Conservation (phyloP, 306 rosid species). For the Quercus engelmannii region DNA sequence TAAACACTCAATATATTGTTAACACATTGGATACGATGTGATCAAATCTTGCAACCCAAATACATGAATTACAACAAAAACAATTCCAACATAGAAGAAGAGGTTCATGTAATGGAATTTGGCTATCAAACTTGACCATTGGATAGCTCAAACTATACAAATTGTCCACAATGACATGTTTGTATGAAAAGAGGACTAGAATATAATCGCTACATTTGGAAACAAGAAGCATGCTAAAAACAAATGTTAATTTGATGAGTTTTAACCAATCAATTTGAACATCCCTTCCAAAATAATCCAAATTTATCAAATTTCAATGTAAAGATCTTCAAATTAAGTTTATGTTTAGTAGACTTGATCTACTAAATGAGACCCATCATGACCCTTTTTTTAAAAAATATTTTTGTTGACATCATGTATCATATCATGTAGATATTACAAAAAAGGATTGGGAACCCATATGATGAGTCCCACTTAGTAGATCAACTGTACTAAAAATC, state of each 20-base stretch:
- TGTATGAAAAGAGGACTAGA: too few relatives aligned
- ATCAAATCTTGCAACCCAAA: not conserved
- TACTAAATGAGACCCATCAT: too few relatives aligned
- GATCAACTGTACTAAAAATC: not conserved
- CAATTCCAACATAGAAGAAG: not conserved
- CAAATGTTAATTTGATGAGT: too few relatives aligned
- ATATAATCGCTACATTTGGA: too few relatives aligned
- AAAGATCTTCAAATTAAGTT: too few relatives aligned
- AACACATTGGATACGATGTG: not conserved
- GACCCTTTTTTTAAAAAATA: not conserved
- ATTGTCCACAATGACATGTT: too few relatives aligned
- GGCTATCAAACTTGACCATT: not conserved
- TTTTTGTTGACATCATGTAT: not conserved
- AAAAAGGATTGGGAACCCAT: not conserved
- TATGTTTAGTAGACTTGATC: too few relatives aligned
- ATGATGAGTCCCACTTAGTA: conserved; percentile 5
- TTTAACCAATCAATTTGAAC: too few relatives aligned
- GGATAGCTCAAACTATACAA: not conserved
- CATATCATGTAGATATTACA: not conserved
- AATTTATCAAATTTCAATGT: too few relatives aligned
- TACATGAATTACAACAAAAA: not conserved
- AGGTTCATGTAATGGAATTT: not conserved
- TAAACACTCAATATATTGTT: not conserved
- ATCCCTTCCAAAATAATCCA: too few relatives aligned
- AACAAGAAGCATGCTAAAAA: too few relatives aligned